A percentile compares a stretch with the other conserved stretches of the same genome.
Conservation (phyloP, 2,329 filamentous ascomycete species). For the Scleromitrula shiraiana region DNA sequence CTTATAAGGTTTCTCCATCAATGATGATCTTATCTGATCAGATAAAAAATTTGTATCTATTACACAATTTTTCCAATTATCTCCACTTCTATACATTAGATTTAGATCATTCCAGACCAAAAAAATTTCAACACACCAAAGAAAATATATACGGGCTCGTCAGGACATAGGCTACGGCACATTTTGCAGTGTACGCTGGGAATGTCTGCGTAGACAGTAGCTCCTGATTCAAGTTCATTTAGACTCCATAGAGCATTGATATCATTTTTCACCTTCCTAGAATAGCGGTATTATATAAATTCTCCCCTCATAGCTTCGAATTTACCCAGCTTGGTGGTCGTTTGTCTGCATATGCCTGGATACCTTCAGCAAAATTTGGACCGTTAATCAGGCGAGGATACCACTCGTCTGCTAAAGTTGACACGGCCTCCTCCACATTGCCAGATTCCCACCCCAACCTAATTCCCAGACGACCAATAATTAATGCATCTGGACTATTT, state of each 20-base stretch:
- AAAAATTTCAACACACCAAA: no score
- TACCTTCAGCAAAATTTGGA: conserved; percentile 65
- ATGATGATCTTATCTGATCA: conserved; percentile 6
- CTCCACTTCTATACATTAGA: background rate
- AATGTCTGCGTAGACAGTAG: background rate
- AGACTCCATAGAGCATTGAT: background rate
- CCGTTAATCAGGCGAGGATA: conserved; percentile 50
- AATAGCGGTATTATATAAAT: background rate
- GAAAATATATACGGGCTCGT: no score
- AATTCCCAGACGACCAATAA: conserved; percentile 16
- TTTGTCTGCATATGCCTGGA: conserved; percentile 68
- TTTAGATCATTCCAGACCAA: background rate
- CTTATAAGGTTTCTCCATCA: conserved; percentile 2
- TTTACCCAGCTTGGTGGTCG: conserved; percentile 56
- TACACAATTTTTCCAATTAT: no score
- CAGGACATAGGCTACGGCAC: no score
- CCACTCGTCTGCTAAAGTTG: conserved; percentile 43
- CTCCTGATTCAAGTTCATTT: no score
- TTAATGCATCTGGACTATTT: conserved; percentile 20
- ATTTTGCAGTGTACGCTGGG: background rate
- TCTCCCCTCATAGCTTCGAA: conserved; percentile 39
- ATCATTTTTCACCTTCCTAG: background rate
- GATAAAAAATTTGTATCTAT: background rate
- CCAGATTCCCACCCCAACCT: conserved; percentile 16
- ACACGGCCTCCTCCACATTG: conserved; percentile 17